Evolutionary conservation across 345 rosid species (phyloP), one percentile per base, ranked within the genome.

Genomic region (Syzygium oleosum): DNA sequence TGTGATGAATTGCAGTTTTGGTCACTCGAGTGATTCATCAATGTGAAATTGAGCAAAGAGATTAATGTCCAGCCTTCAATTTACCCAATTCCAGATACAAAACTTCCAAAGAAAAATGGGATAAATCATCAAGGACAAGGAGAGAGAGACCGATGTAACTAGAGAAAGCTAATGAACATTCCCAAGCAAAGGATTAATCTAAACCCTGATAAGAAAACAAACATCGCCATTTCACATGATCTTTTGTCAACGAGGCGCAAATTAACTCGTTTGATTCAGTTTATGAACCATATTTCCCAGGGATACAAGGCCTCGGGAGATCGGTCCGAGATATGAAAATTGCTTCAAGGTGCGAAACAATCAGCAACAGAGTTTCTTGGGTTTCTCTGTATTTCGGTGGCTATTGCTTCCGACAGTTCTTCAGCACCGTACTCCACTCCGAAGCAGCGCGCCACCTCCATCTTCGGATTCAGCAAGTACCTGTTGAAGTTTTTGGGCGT

Each of bases 361-460:
- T 49, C 83, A 38, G 83, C 49, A 19, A 5, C 83, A 21, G 5
- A 52, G 65, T 68, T 85, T 6, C 56, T 34, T 23, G 87, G 43
- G 43, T 34, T 83, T 87, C 88, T 92, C 87, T 88, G 90, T 86
- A 94, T 27, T 92, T 96, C 99, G 86, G 92, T 91, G 12, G 85
- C 63, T 56, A 97, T 89, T 86, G 93, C 99, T 87, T 91, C 92
- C 54, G 94, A 88, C 25, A 98, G 92, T 52, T 94, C 94, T 85
- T 91, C 95, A 51, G 96, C 91, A 84, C 85, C 90, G 89, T 98
- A 98, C 91, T 96, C 99, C 12, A 90, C 85, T 12, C 99, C 98
- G 52, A 95, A 96, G 92, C 95, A 94, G 88, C 95, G 92, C 22
- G 91, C 95, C 49, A 96, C 95, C 92, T 96, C 98, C 98, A 92